Evolutionary conservation across 768 basidiomycete genomes (phyloP).

Genomic region (Boletus sp.): DNA sequence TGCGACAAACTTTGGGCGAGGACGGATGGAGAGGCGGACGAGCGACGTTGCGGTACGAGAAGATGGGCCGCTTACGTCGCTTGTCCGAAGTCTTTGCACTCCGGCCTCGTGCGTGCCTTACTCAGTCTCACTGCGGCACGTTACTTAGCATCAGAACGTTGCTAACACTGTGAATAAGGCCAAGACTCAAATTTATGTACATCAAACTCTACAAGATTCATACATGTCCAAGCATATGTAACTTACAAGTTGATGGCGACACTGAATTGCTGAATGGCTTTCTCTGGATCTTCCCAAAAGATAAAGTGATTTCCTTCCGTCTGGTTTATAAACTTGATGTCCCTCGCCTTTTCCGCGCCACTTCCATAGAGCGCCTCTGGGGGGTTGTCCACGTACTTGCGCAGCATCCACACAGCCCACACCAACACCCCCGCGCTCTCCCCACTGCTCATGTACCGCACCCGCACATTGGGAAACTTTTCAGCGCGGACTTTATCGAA

Average conservation of each 20-base stretch:
- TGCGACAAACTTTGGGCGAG: too few relatives aligned
- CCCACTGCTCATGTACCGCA: conserved; percentile 21
- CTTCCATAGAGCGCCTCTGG: conserved; percentile 7
- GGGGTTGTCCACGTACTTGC: conserved; percentile 7
- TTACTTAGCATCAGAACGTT: too few relatives aligned
- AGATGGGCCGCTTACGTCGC: too few relatives aligned
- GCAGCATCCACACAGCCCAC: conserved; percentile 14
- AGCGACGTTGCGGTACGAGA: too few relatives aligned
- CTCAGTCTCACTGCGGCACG: too few relatives aligned
- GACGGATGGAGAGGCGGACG: too few relatives aligned
- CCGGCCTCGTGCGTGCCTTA: too few relatives aligned
- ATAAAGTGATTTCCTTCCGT: conserved; percentile 25
- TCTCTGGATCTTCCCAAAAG: conserved; percentile 26
- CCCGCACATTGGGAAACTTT: conserved; percentile 11
- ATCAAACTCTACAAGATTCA: neutral
- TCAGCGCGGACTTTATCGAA: conserved; percentile 14
- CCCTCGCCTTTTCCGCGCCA: conserved; percentile 20
- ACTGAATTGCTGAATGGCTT: conserved; percentile 18
- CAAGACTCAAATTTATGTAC: neutral
- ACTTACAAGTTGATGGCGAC: conserved; percentile 6
- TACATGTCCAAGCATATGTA: neutral
- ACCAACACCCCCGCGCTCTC: conserved; percentile 5
- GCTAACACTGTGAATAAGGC: neutral
- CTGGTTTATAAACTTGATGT: conserved; percentile 13
- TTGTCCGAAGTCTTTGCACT: too few relatives aligned